These are phyloP conservation scores for Moesziomyces sp. DNA, from an alignment of 1,284 basidiomycete genomes.

Conservation along the genomic window DNA sequence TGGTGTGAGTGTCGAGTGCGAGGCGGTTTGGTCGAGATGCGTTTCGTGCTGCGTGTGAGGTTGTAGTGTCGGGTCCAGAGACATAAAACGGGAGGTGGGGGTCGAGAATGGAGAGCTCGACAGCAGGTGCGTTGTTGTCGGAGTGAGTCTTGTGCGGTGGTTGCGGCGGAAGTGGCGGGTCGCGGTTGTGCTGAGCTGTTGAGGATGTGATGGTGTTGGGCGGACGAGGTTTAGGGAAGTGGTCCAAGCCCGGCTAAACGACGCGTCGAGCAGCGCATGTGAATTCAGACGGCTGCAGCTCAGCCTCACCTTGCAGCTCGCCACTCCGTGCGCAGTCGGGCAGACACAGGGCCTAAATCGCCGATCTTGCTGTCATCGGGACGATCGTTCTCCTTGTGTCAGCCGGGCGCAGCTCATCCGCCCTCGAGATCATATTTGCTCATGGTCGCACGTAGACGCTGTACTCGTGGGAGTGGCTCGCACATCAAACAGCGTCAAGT, in stretches of 20 bases:
- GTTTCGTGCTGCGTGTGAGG: conserved; percentile 8
- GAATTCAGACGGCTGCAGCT: conserved; percentile 1
- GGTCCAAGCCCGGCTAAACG: background rate
- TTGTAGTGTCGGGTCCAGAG: conserved; percentile 24
- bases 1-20: background rate
- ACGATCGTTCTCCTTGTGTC: no score
- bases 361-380: no score
- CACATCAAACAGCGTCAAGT: no score
- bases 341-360: no score
- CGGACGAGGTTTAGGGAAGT: background rate
- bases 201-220: conserved; percentile 14
- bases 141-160: background rate
- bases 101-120: conserved; percentile 24
- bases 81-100: conserved; percentile 35
- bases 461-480: no score
- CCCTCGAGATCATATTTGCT: no score
- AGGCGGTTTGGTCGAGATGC: background rate
- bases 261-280: conserved; percentile 17
- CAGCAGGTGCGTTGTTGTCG: conserved; percentile 1
- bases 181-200: background rate
- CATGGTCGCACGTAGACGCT: no score
- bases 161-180: background rate
- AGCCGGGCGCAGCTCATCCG: no score
- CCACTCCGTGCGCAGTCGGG: background rate
- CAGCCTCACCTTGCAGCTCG: conserved; percentile 25